Base-by-base conservation (phyloP, 257 asterid species). In the Solanum medicagineum region DNA sequence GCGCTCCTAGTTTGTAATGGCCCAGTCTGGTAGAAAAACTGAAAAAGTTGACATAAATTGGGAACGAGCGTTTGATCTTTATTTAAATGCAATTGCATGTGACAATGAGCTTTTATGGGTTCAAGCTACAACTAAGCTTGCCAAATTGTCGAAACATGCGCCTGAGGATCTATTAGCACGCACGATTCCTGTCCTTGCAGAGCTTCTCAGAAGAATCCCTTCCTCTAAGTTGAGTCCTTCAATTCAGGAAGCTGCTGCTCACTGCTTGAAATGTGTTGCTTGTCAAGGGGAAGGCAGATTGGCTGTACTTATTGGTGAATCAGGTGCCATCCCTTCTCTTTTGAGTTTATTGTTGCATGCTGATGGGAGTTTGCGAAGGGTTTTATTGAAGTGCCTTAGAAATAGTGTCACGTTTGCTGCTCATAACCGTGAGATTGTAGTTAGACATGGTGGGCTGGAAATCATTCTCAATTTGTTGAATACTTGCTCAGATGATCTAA, bases 231-330 rank as follows among this genome's bases (percentile, higher is more conserved):
- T 19, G 80, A 82, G 84, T 75, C 91, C 92, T 66, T 85, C 84
- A 16, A 81, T 92, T 73, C 92, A 83, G 49, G 92, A 86, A 92
- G 94, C 92, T 12, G 83, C 93, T 71, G 93, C 87, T 69, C 87
- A 87, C 90, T 89, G 94, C 90, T 87, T 93, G 86, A 91, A 89
- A 85, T 86, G 90, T 86, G 85, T 92, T 88, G 90, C 94, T 89
- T 85, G 91, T 47, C 85, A 47, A 87, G 89, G 93, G 36, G 92
- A 92, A 51, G 95, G 95, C 49, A 75, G 87, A 84, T 82, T 93
- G 87, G 91, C 95, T 53, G 42, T 74, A 74, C 74, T 88, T 70
- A 90, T 93, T 55, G 93, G 93, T 53, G 88, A 89, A 87, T 89
- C 87, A 13, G 92, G 87, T 70, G 93, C 89, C 42, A 85, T 93